Percentiles rank a stretch among this genome's conserved stretches.
Conservation (phyloP, 140 eudicot genomes). For the Stevia rebaudiana region DNA sequence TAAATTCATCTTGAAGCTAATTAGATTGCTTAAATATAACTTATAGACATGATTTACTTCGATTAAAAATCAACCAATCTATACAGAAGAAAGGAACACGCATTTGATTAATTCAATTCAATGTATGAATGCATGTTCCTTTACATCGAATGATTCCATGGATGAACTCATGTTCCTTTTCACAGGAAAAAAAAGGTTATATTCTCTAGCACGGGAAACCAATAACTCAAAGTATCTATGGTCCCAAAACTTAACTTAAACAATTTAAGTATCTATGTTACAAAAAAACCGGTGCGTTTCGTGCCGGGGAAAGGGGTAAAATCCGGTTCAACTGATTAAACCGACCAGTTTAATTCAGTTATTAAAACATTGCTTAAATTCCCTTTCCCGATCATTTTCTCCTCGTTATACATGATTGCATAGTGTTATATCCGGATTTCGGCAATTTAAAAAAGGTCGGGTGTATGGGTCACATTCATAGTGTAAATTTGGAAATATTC, state of each 20-base stretch:
- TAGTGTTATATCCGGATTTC: background rate
- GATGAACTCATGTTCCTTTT: background rate
- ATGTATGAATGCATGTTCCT: background rate
- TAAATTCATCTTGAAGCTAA: background rate
- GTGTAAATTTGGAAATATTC: background rate
- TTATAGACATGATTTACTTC: background rate
- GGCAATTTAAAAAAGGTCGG: background rate
- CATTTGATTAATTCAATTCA: too few relatives aligned
- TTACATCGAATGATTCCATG: background rate
- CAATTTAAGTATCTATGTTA: background rate
- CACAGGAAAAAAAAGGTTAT: background rate
- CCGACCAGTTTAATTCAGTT: too few relatives aligned
- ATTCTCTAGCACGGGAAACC: conserved; percentile 5
- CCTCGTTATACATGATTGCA: background rate
- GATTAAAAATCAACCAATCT: background rate
- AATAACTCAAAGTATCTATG: conserved; percentile 6
- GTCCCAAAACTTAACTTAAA: conserved; percentile 4
- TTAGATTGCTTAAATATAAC: background rate
- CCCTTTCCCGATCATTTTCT: background rate
- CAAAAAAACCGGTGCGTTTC: background rate
- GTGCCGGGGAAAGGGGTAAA: too few relatives aligned
- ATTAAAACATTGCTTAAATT: background rate
- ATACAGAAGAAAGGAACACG: background rate
- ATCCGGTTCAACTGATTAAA: too few relatives aligned
- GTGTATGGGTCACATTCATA: background rate